Evolutionary conservation across 371 early-diverging fungal genomes (phyloP), one percentile per base, ranked within the genome.

Genomic region (Nematocida ausubeli): DNA sequence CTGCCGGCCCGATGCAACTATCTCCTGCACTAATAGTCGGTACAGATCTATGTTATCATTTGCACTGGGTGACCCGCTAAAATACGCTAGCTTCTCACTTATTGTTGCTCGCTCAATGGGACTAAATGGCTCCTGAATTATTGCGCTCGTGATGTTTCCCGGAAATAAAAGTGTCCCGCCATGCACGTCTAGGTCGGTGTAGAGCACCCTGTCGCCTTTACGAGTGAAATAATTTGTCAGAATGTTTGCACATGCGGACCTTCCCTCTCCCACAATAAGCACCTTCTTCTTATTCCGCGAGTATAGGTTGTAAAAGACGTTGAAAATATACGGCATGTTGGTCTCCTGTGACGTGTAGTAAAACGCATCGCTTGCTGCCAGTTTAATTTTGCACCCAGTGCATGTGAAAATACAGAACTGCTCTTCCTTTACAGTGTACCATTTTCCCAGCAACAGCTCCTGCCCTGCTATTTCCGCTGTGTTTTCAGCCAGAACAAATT

Each of bases 391-490:
- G 69, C 82, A 82, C 30, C 86, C 86, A n/a, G 69, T 69, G 58
- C 78, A 84, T 51, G 86, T 83, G 55, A 81, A 86, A n/a, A 86
- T 72, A 39, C 75, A 78, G 39, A 80, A 80, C 51, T 63, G 80
- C 9, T 75, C 84, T 26, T 82, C 58, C 57, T 71, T 81, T 52
- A 86, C 81, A 19, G 65, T 65, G 67, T 86, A 84, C 81, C 81
- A 83, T 65, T 81, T 83, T 26, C 83, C 83, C 30, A 65, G 60
- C 1, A 86, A 52, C 1, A 86, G 63, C 63, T 86, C 86, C 42
- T 82, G 82, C 14, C 86, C 86, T 37, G 80, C 60, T 22, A 79
- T 54, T 67, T 86, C 86, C 19, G 81, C 81, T 32, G 79, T 52
- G 9, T 83, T 83, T 54, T 66, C 52, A 16, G 80, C 3, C 7